Evolutionary conservation across 192 early-diverging fungal genomes (phyloP).

Genomic region (Backusella tarrabulga): DNA sequence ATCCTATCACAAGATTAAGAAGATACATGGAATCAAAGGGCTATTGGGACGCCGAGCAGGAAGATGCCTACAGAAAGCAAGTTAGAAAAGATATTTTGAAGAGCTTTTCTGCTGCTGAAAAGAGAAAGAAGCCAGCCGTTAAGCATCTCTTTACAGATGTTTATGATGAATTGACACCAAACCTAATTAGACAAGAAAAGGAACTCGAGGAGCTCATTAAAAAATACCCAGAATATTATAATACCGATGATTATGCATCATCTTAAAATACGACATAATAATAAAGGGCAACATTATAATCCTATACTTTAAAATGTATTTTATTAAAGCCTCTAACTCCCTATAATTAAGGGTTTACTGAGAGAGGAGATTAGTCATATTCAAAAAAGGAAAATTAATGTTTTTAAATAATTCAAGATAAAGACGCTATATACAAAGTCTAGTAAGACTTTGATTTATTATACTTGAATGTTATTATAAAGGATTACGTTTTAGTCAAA

Average conservation of each 20-base stretch:
- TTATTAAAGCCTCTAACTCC: background rate
- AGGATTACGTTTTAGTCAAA: too few relatives aligned
- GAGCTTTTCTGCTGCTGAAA: conserved; percentile 84
- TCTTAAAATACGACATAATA: background rate
- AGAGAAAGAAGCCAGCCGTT: conserved; percentile 83
- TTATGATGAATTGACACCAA: conserved; percentile 81
- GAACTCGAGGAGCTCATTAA: conserved; percentile 77
- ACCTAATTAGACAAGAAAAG: conserved; percentile 73
- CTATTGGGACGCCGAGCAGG: conserved; percentile 79
- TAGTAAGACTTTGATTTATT: too few relatives aligned
- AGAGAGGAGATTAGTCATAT: background rate
- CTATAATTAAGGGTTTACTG: background rate
- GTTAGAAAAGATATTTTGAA: conserved; percentile 73
- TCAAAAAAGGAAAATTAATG: too few relatives aligned
- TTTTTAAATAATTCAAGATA: too few relatives aligned
- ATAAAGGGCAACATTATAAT: background rate
- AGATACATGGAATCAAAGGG: conserved; percentile 83
- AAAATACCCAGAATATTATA: conserved; percentile 86
- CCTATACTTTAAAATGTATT: background rate
- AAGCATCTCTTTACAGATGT: conserved; percentile 91
- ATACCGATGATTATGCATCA: conserved; percentile 26
- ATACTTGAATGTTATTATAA: too few relatives aligned
- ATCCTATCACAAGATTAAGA: conserved; percentile 87
- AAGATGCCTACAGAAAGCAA: conserved; percentile 63
- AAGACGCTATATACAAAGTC: too few relatives aligned